These are phyloP conservation scores for Gremmenia infestans DNA, from an alignment of 2,329 filamentous ascomycete genomes.

Conservation along the genomic window DNA sequence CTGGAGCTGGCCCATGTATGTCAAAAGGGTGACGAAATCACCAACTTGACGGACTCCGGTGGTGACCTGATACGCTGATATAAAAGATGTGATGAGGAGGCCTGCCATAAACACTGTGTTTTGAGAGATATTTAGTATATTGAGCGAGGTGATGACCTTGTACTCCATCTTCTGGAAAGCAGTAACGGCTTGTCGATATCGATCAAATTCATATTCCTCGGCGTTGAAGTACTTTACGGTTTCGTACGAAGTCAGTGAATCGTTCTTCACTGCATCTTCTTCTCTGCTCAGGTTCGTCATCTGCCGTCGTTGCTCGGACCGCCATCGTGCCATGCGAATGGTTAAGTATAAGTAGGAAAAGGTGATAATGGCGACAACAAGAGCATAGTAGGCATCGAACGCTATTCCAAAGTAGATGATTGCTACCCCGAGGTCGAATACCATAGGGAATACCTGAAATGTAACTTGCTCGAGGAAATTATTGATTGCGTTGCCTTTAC, in stretches of 20 bases:
- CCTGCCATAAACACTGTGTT: slow-evolving; percentile 76
- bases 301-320: slow-evolving; percentile 82
- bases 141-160: slow-evolving; percentile 70
- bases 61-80: slow-evolving; percentile 73
- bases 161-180: slow-evolving; percentile 72
- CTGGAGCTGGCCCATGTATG: slow-evolving; percentile 76
- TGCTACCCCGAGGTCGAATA: slow-evolving; percentile 81
- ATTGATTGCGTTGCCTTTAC: slow-evolving; percentile 95
- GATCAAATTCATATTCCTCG: slow-evolving; percentile 70
- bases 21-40: slow-evolving; percentile 67
- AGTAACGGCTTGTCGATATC: slow-evolving; percentile 65
- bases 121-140: slow-evolving; percentile 76
- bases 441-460: slow-evolving; percentile 92
- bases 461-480: slow-evolving; percentile 94
- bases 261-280: slow-evolving; percentile 96
- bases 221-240: slow-evolving; percentile 90
- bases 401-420: slow-evolving; percentile 72
- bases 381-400: slow-evolving; percentile 86
- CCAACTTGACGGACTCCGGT: slow-evolving; percentile 60
- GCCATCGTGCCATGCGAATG: slow-evolving; percentile 89
- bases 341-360: slow-evolving; percentile 97
- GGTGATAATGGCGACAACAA: slow-evolving; percentile 84
- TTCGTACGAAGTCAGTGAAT: slow-evolving; percentile 98
- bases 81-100: slow-evolving; percentile 64
- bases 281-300: slow-evolving; percentile 95